phyloP scores from a whole-genome alignment of 306 rosid genomes.

The Rosa lucieae region DNA sequence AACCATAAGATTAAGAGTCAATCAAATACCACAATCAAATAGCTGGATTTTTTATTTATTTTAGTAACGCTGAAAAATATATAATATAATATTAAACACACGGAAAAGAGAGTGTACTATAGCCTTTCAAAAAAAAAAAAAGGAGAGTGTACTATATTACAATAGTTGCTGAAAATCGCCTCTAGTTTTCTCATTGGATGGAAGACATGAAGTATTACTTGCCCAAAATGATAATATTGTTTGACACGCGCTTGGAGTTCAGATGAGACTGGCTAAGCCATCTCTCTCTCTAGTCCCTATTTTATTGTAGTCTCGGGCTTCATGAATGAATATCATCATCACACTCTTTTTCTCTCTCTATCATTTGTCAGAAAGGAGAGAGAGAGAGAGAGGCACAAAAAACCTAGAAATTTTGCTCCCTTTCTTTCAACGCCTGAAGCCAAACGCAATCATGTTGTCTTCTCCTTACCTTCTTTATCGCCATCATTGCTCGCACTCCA shows the following conservation, averaged over 20 bases:
- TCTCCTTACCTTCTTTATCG: slow-evolving; percentile 47
- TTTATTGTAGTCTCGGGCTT: not conserved
- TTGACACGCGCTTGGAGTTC: not conserved
- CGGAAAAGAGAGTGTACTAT: no score
- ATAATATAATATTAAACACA: no score
- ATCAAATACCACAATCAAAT: no score
- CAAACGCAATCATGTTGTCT: slow-evolving; percentile 60
- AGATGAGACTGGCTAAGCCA: not conserved
- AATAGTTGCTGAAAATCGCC: no score
- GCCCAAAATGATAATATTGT: not conserved
- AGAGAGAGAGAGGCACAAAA: slow-evolving; percentile 13
- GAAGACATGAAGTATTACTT: not conserved
- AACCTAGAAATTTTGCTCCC: slow-evolving; percentile 31
- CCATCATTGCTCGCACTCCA: slow-evolving; percentile 71
- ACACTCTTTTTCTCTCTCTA: not conserved
- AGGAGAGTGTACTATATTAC: no score
- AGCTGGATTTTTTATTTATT: no score
- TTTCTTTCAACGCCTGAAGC: slow-evolving; percentile 44
- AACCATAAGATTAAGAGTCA: no score
- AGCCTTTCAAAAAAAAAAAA: no score
- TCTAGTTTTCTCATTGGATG: not conserved
- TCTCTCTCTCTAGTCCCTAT: not conserved
- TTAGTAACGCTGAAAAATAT: no score
- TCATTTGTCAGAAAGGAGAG: slow-evolving; percentile 23
- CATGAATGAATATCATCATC: slow-evolving; percentile 12